Base-by-base conservation (phyloP, 257 asterid species). In the Buddleja alternifolia region DNA sequence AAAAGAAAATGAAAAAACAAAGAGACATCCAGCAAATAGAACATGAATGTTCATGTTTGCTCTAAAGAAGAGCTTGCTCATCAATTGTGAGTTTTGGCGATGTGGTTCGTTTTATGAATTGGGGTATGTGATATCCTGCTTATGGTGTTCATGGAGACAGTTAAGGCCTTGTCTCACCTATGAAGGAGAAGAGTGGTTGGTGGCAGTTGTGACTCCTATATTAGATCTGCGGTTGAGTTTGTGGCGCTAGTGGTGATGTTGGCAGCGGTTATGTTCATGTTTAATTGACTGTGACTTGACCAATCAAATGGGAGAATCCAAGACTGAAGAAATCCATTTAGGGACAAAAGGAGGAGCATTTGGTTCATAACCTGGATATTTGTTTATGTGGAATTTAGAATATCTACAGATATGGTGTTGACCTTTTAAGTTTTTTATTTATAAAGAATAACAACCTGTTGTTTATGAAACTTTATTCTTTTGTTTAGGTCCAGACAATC, bases 401-500 rank as follows among this genome's bases (percentile, higher is more conserved):
- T 39, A 72, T 54, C 34, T 50, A 7, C 45, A 50, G 15, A 9
- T 17, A 10, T 66, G 44, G 36, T 52, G 40, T 65, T 74, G 56
- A 63, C 34, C 51, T 51, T 64, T 21, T 63, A 36, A 61, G 63
- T 60, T 55, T 24, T 73, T 24, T 29, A 50, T 63, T 11, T 32
- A 4, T 50, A 25, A 21, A 32, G 51, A 52, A 20, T 48, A 61
- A 37, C 34, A 58, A 48, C 37, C 12, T 23, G 40, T 75, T 19
- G 52, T 54, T 12, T 37, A 60, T 51, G 39, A 52, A 58, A 52
- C 64, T 19, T 68, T 52, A 53, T 71, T 77, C 47, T 17, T 73
- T 61, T 68, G 53, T 73, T 50, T 81, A 88, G 97, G 93, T 89
- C 73, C 90, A 85, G 78, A 82, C 96, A 50, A 85, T 93, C 80